A percentile compares a stretch with the other conserved stretches of the same genome.
These are phyloP conservation scores for Graphiopsis chlorocephala DNA, from an alignment of 2,329 filamentous ascomycete genomes.

Conservation along the genomic window DNA sequence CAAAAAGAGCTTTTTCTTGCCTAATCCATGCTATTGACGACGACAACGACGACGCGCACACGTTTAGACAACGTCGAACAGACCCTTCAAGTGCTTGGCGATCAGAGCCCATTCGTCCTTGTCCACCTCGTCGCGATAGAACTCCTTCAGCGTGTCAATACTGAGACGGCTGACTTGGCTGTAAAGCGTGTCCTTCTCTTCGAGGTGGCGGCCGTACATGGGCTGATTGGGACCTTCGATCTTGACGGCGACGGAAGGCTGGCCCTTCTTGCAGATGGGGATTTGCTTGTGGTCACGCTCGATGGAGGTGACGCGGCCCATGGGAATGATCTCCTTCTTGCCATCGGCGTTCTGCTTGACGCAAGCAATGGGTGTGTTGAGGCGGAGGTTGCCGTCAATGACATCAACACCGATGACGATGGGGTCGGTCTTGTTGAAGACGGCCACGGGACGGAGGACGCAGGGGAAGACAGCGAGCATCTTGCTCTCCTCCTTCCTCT, in stretches of 20 bases:
- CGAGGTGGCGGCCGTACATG: slow-evolving; percentile 88
- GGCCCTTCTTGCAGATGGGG: slow-evolving; percentile 86
- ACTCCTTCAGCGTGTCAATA: slow-evolving; percentile 95
- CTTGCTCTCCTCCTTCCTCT: slow-evolving; percentile 96
- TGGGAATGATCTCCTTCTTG: slow-evolving; percentile 74
- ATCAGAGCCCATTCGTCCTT: slow-evolving; percentile 95
- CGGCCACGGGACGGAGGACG: slow-evolving; percentile 80
- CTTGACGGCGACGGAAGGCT: slow-evolving; percentile 97
- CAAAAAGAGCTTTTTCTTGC: background rate
- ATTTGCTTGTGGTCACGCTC: slow-evolving; percentile 98
- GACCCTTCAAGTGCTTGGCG: slow-evolving; percentile 81
- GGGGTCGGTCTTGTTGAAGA: slow-evolving; percentile 97
- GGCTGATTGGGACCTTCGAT: slow-evolving; percentile 94
- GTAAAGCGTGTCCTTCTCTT: slow-evolving; percentile 87
- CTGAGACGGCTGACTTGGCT: slow-evolving; percentile 80
- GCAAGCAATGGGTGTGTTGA: slow-evolving; percentile 86
- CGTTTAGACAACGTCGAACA: slow-evolving; percentile 74
- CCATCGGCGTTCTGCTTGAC: slow-evolving; percentile 77
- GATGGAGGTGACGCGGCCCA: slow-evolving; percentile 95
- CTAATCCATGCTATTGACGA: background rate
- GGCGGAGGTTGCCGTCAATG: slow-evolving; percentile 77
- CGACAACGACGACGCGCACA: background rate
- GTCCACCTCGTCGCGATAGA: slow-evolving; percentile 80
- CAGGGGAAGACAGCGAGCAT: slow-evolving; percentile 96
- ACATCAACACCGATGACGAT: slow-evolving; percentile 97